Base-by-base conservation (phyloP, 192 early-diverging fungal species). In the Umbelopsis sp. region DNA sequence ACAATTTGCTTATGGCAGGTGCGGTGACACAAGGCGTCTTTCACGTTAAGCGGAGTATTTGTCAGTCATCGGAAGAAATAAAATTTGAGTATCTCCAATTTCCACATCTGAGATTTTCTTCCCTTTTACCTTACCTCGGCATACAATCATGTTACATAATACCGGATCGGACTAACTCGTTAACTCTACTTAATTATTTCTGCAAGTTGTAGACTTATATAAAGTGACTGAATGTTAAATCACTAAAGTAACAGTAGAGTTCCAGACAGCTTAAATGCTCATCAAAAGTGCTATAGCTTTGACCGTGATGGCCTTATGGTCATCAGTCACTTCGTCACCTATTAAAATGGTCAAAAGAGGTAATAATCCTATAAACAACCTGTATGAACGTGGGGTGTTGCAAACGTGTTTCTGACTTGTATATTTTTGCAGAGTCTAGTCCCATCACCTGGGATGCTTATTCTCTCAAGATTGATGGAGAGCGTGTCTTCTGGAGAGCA, bases 401-500 rank as follows among this genome's bases (percentile, higher is more conserved):
- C 21, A 1, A n/a, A 53, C 49, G 25, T 1, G 0, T 0, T 53
- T 26, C 24, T 53, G 52, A 53, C 24, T 26, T 25, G 20, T 25
- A 2, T 12, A 26, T 22, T 24, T n/a, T 53, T 62, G 17, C 31
- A 62, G 56, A 32, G 12, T 32, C 66, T 31, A 70, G 45, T 3
- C 65, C 65, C 26, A 34, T 71, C 22, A 71, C 70, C 12, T 71
- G 70, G 70, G 70, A 71, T 62, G 36, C 49, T 36, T 71, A 62
- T 22, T 71, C 70, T 3, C 2, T 71, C 26, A 71, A 62, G 54
- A 59, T 71, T 26, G 54, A 71, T 49, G 52, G 52, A 41, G 54
- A 71, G 21, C 70, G 70, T 22, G 8, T 71, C 1, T 71, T 71
- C 41, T 71, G 41, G 31, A 47, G 68, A 31, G 68, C 43, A 14